Base-by-base conservation (phyloP, 192 early-diverging fungal genomes). In the Endogone sp. region DNA sequence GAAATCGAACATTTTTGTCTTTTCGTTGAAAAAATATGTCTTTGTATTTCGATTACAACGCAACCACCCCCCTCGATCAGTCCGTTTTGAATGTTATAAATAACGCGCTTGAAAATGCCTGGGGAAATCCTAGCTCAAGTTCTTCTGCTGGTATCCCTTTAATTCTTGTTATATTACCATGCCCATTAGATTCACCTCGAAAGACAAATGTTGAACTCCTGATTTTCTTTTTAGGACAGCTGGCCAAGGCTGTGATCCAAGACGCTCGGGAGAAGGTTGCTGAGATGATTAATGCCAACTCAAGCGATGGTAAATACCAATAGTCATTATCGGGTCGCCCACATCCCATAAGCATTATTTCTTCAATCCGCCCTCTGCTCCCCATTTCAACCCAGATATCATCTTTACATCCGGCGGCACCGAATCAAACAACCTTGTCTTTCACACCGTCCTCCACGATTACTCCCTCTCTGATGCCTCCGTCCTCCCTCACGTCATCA, bases 11-110 rank as follows among this genome's bases (percentile, higher is more conserved):
- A n/a, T n/a, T 44, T 13, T 13, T 44, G 37, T 44, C 37, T 13
- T 44, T 13, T 44, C 13, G 9, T 49, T 49, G 9, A 6, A 49
- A 6, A 49, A 49, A 11, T 6, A 16, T 11, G 9, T 49, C 37
- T 11, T 49, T 49, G 37, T 60, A 60, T 60, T 60, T 26, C 27
- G 59, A 60, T 60, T 60, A 26, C 59, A 60, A 60, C 59, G 59
- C 59, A 6, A 60, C 59, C 6, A 60, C 59, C 24, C 59, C 59
- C 8, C 6, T 60, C 27, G 59, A 23, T 9, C 59, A 6, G 10
- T 60, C 59, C 22, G 59, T 60, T 21, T 21, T 23, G 6, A 6
- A 60, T 11, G 27, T 2, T 22, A 28, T 60, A 26, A 10, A 6
- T 21, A 26, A 8, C 8, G 21, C 59, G 10, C 59, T 60, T 60